Percentiles rank a stretch among this genome's conserved stretches.
These are phyloP conservation scores for Globomyces sp. DNA, from an alignment of 371 early-diverging fungal genomes.

Conservation along the genomic window DNA sequence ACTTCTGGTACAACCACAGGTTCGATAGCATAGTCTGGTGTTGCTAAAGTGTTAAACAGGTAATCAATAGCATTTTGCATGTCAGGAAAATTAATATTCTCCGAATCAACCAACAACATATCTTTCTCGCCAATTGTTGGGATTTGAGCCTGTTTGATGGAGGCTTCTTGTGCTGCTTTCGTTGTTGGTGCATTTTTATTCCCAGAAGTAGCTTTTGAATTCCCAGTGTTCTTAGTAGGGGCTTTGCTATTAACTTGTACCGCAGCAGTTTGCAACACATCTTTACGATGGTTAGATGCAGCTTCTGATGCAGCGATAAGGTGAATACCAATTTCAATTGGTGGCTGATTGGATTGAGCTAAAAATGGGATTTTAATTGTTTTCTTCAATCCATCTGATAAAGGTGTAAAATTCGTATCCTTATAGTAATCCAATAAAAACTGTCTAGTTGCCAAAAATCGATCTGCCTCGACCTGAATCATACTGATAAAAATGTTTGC, in stretches of 20 bases:
- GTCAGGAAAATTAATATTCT: conserved; percentile 37
- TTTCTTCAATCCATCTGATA: conserved; percentile 25
- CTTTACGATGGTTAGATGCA: conserved; percentile 4
- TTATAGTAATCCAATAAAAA: conserved; percentile 47
- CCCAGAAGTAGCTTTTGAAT: not conserved
- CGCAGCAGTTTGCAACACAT: not conserved
- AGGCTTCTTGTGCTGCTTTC: conserved; percentile 10
- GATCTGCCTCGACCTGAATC: conserved; percentile 56
- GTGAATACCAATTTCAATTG: conserved; percentile 35
- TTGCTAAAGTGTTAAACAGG: not conserved
- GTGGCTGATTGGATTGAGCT: conserved; percentile 23
- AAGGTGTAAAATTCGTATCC: conserved; percentile 39
- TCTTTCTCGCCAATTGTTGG: conserved; percentile 29
- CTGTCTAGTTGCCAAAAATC: conserved; percentile 40
- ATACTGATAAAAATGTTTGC: conserved; percentile 48
- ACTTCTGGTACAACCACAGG: not conserved
- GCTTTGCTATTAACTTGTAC: not conserved
- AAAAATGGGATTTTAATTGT: conserved; percentile 34
- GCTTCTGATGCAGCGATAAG: conserved; percentile 14
- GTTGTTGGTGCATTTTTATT: conserved; percentile 20
- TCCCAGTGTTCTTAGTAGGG: not conserved
- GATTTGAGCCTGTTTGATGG: not conserved
- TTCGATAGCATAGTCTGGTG: conserved; percentile 3
- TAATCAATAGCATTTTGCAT: conserved; percentile 35
- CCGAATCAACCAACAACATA: conserved; percentile 30